phyloP scores from a whole-genome alignment of 139 green algal species.

The Marvania coccoides region DNA sequence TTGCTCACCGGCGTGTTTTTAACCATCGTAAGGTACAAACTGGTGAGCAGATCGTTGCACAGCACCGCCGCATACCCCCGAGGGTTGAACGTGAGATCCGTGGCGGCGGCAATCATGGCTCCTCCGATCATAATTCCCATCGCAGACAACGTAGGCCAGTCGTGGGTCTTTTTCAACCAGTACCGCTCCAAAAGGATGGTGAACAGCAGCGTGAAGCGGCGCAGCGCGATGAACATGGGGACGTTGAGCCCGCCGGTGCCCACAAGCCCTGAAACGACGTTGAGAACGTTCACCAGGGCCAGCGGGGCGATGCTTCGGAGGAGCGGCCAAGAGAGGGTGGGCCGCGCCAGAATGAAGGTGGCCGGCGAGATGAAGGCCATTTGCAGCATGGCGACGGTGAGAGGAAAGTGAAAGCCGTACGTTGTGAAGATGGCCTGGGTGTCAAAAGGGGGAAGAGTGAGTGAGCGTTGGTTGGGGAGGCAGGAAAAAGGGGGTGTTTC shows the following conservation, averaged over 20 bases:
- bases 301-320: conserved; percentile 33
- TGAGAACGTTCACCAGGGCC: conserved; percentile 56
- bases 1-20: conserved; percentile 50
- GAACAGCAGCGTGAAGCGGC: conserved; percentile 61
- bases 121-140: conserved; percentile 57
- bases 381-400: conserved; percentile 54
- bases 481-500: neutral
- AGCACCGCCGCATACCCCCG: conserved; percentile 54
- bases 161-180: conserved; percentile 48
- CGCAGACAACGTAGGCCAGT: conserved; percentile 36
- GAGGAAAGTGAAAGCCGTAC: conserved; percentile 52
- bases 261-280: conserved; percentile 53
- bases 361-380: conserved; percentile 53
- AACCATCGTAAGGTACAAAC: conserved; percentile 62
- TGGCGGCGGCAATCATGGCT: conserved; percentile 51
- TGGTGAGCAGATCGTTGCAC: conserved; percentile 57
- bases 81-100: conserved; percentile 55
- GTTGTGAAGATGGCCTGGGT: conserved; percentile 56
- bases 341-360: conserved; percentile 40
- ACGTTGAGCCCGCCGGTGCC: conserved; percentile 61
- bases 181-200: conserved; percentile 56
- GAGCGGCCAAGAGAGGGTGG: conserved; percentile 25
- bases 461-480: neutral
- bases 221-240: conserved; percentile 71
- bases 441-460: neutral